Evolutionary conservation across 495 filamentous ascomycete species (phyloP).

Genomic region (Xylaria curta): DNA sequence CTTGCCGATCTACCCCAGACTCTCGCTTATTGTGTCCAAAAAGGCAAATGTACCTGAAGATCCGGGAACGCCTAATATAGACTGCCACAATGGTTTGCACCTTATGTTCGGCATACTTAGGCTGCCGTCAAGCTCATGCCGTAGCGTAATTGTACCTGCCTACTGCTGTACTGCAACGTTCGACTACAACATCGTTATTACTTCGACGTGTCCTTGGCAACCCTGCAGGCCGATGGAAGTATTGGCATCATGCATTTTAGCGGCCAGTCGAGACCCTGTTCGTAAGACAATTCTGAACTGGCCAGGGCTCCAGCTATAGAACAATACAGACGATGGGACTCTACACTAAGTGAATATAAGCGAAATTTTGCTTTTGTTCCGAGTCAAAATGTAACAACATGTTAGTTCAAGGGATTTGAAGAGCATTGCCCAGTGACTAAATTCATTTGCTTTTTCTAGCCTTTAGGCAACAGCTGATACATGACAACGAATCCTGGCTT

Average conservation of each 20-base stretch:
- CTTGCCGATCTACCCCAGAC: slow-evolving; percentile 19
- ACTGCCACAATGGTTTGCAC: slow-evolving; percentile 4
- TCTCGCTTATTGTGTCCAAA: slow-evolving; percentile 8
- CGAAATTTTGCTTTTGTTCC: background rate
- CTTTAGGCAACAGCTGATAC: background rate
- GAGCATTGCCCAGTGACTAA: background rate
- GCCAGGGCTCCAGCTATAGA: background rate
- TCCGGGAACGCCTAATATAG: slow-evolving; percentile 15
- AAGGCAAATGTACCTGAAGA: slow-evolving; percentile 19
- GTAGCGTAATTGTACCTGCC: slow-evolving; percentile 3
- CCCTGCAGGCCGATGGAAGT: background rate
- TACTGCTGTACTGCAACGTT: slow-evolving; percentile 13
- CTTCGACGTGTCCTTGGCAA: slow-evolving; percentile 6
- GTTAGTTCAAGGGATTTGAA: background rate
- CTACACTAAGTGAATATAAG: background rate
- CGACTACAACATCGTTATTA: background rate
- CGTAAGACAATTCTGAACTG: background rate
- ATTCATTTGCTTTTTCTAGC: background rate
- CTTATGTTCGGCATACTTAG: slow-evolving; percentile 5
- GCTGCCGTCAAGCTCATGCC: background rate
- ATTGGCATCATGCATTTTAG: slow-evolving; percentile 16
- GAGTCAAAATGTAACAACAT: background rate
- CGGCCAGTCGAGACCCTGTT: slow-evolving; percentile 17
- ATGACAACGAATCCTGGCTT: background rate
- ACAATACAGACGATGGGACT: background rate